Evolutionary conservation across 495 filamentous ascomycete genomes (phyloP), one percentile per base, ranked within the genome.

Genomic region (Daldinia decipiens): DNA sequence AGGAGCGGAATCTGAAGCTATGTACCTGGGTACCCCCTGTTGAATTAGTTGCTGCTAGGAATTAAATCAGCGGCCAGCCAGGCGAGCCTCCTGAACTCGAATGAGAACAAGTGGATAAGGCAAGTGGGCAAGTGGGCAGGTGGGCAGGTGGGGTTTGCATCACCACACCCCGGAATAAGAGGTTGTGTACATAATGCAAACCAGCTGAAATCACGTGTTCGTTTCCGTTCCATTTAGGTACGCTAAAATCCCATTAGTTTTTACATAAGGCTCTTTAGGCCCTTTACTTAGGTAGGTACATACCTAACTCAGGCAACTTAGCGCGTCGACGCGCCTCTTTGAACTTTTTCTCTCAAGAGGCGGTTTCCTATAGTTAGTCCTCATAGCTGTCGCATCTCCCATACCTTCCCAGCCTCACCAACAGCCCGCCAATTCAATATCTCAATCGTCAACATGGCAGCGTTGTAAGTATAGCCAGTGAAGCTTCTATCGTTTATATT

Each of bases 261-360:
- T 34, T 34, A 24, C 21, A 24, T 24, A 11, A 34, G 32, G 32
- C 40, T 24, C 39, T 34, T 34, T 34, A 34, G 32, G 32, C 9
- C 27, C 5, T 27, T n/a, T n/a, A n/a, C n/a, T n/a, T n/a, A n/a
- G n/a, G n/a, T n/a, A n/a, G n/a, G n/a, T n/a, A n/a, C n/a, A n/a
- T n/a, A n/a, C 27, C 5, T 27, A 11, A 21, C 45, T 51, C 17
- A 24, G 19, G 19, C 36, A 31, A 26, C 11, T 1, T 60, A 68
- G 45, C 67, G 72, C 71, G 68, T 62, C 17, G 59, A 76, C 63
- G 70, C 70, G 73, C 40, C 43, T 57, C 51, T 50, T 11, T 27
- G 43, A 65, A 62, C 64, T 55, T 36, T 57, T 31, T 29, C 19
- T 38, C 50, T 39, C 39, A 58, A 40, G 54, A 59, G 67, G 61